Evolutionary conservation across 805 yeast genomes (phyloP).

Genomic region (Blastobotrys peoriensis): DNA sequence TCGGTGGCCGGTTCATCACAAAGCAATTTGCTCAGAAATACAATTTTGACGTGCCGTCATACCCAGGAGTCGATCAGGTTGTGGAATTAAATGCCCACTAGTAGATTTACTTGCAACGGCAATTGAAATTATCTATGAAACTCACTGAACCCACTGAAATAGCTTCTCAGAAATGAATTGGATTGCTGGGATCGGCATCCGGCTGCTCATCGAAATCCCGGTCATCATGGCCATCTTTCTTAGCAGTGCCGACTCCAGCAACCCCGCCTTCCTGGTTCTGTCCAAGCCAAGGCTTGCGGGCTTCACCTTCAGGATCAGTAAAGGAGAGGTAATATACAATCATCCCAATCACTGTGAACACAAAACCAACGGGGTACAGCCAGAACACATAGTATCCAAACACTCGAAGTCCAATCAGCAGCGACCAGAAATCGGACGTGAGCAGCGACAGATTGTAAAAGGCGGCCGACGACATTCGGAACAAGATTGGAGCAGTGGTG

Average conservation of each 20-base stretch:
- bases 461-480: slow-evolving; percentile 42
- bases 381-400: slow-evolving; percentile 40
- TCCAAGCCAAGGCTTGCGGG: slow-evolving; percentile 39
- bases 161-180: no score
- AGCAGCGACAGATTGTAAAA: slow-evolving; percentile 39
- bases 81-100: slow-evolving; percentile 24
- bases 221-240: no score
- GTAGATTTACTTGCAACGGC: no score
- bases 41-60: slow-evolving; percentile 60
- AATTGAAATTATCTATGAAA: no score
- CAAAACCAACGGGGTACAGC: slow-evolving; percentile 43
- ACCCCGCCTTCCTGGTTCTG: slow-evolving; percentile 25
- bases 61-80: slow-evolving; percentile 53
- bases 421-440: slow-evolving; percentile 42
- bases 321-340: slow-evolving; percentile 36
- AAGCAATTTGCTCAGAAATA: slow-evolving; percentile 61
- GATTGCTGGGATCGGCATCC: no score
- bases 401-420: slow-evolving; percentile 39
- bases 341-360: slow-evolving; percentile 37
- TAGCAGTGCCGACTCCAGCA: slow-evolving; percentile 28
- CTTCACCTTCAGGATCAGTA: slow-evolving; percentile 33
- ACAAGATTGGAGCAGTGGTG: slow-evolving; percentile 37
- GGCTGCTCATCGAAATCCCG: no score
- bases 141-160: no score
- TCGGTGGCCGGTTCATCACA: slow-evolving; percentile 87